Evolutionary conservation across 495 filamentous ascomycete species (phyloP).

Genomic region (Melanomma pulvis-pyrius): DNA sequence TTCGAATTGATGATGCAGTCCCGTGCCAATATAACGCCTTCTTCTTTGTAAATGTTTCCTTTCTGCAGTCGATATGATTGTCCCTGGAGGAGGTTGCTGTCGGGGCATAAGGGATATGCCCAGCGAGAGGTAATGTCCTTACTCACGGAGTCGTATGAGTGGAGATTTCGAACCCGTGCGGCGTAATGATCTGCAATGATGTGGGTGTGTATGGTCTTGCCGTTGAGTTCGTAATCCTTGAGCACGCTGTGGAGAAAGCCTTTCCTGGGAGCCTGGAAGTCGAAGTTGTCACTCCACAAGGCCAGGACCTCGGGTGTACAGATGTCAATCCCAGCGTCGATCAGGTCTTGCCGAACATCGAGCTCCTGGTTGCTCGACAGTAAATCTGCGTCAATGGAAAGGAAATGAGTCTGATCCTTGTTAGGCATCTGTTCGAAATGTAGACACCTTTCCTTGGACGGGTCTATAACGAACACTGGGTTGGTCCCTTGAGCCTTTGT

Average conservation of each 20-base stretch:
- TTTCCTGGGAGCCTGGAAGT: conserved; percentile 84
- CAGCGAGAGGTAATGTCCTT: conserved; percentile 84
- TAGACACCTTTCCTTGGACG: conserved; percentile 76
- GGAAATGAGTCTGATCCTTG: conserved; percentile 30
- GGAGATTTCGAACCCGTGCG: conserved; percentile 79
- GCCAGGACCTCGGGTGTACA: conserved; percentile 95
- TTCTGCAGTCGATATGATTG: conserved; percentile 72
- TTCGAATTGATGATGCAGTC: conserved; percentile 66
- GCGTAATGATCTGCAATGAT: conserved; percentile 77
- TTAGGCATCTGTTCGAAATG: conserved; percentile 80
- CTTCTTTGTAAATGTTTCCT: conserved; percentile 69
- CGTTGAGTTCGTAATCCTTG: conserved; percentile 95
- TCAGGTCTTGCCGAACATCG: conserved; percentile 82
- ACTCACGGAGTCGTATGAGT: conserved; percentile 89
- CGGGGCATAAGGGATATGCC: conserved; percentile 92
- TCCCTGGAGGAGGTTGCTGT: conserved; percentile 76
- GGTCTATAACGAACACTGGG: conserved; percentile 86
- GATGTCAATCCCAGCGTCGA: conserved; percentile 96
- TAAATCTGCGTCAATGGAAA: conserved; percentile 75
- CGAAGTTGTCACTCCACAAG: conserved; percentile 96
- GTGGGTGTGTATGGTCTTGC: conserved; percentile 92
- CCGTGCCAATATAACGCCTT: conserved; percentile 70
- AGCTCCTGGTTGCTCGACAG: conserved; percentile 65
- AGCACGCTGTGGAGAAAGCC: conserved; percentile 90
- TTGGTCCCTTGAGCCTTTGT: conserved; percentile 72